Conservation (phyloP, 2,329 filamentous ascomycete genomes). For the Talaromyces sp. region DNA sequence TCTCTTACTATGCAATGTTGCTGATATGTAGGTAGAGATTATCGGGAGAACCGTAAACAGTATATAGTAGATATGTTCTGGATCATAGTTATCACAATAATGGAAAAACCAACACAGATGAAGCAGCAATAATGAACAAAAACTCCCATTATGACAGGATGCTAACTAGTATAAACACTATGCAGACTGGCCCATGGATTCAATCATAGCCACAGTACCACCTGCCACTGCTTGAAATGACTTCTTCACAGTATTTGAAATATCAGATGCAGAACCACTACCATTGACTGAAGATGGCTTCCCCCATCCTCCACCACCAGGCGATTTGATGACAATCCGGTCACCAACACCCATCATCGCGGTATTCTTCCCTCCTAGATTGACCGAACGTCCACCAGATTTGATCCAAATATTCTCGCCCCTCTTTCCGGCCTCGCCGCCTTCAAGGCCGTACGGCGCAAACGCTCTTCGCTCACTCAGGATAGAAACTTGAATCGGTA, state of each 20-base stretch:
- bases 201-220: neutral
- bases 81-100: too few species aligned
- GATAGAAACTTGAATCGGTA: conserved; percentile 7
- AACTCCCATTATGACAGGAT: too few species aligned
- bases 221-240: neutral
- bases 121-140: too few species aligned
- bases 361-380: conserved; percentile 21
- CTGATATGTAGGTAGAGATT: too few species aligned
- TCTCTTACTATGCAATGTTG: too few species aligned
- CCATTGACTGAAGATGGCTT: neutral
- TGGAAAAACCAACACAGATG: too few species aligned
- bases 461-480: conserved; percentile 19
- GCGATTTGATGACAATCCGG: conserved; percentile 19
- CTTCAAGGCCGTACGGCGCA: conserved; percentile 21
- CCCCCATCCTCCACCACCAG: conserved; percentile 22
- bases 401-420: conserved; percentile 19
- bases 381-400: conserved; percentile 13
- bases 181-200: neutral
- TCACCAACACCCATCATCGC: conserved; percentile 19
- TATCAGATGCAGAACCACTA: neutral
- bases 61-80: too few species aligned
- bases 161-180: neutral
- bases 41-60: too few species aligned
- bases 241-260: neutral
- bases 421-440: conserved; percentile 16